Percentiles rank a stretch among this genome's conserved stretches.
These are phyloP conservation scores for Ascocoryne sarcoides DNA, from an alignment of 2,329 filamentous ascomycete species.

Conservation along the genomic window DNA sequence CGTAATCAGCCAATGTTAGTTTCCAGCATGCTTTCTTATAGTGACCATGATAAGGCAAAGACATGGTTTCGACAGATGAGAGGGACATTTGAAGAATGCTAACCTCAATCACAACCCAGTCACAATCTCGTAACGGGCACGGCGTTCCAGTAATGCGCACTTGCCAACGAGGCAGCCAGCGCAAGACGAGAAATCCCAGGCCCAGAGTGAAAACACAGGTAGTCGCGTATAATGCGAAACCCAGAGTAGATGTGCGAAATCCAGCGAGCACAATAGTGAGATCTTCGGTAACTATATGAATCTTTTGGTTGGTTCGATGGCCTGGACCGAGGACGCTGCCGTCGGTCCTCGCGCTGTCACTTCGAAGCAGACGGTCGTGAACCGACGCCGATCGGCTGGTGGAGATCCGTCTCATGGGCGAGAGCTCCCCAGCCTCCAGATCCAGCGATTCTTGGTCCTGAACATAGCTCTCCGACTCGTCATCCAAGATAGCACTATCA, in stretches of 20 bases:
- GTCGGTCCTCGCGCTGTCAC: conserved; percentile 61
- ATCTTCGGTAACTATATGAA: conserved; percentile 90
- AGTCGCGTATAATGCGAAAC: conserved; percentile 58
- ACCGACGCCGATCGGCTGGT: conserved; percentile 51
- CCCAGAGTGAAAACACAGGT: conserved; percentile 68
- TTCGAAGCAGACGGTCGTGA: conserved; percentile 59
- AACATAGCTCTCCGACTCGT: conserved; percentile 30
- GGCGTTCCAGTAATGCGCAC: conserved; percentile 65
- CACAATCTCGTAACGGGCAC: conserved; percentile 61
- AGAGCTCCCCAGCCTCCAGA: conserved; percentile 28
- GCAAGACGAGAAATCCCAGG: conserved; percentile 71
- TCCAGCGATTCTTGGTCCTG: conserved; percentile 25
- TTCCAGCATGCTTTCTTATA: no score
- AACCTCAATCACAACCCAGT: conserved; percentile 88
- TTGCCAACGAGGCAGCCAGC: conserved; percentile 86
- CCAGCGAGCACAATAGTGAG: conserved; percentile 89
- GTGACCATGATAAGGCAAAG: not conserved
- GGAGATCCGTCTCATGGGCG: conserved; percentile 50
- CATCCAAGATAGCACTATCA: conserved; percentile 31
- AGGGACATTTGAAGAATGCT: conserved; percentile 22
- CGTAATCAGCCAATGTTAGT: not conserved
- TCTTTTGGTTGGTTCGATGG: conserved; percentile 71
- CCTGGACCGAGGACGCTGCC: conserved; percentile 51
- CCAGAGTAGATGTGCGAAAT: conserved; percentile 67
- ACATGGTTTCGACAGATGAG: not conserved